A percentile compares a stretch with the other conserved stretches of the same genome.
Evolutionary conservation across 495 filamentous ascomycete species (phyloP).

Genomic region (Xylaria bambusicola): DNA sequence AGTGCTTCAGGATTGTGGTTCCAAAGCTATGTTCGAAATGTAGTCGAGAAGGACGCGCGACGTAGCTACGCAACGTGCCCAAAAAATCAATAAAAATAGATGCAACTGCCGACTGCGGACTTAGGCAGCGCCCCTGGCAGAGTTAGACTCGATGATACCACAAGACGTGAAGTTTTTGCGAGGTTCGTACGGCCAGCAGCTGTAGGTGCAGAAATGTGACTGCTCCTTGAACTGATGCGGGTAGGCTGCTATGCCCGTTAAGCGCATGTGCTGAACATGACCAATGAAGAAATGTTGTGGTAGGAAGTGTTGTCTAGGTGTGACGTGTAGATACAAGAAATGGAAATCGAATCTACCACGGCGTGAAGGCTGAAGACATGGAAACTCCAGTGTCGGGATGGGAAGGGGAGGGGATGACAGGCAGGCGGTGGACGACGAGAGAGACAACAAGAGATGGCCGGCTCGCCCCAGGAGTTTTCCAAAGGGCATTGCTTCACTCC

Average conservation of each 20-base stretch:
- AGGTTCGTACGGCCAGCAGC: too few relatives aligned
- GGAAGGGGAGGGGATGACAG: slow-evolving; percentile 26
- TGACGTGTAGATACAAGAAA: not conserved
- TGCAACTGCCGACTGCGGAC: too few relatives aligned
- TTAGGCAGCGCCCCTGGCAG: too few relatives aligned
- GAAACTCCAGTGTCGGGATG: not conserved
- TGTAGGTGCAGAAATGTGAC: slow-evolving; percentile 1
- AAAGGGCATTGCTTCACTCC: slow-evolving; percentile 30
- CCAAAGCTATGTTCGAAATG: not conserved
- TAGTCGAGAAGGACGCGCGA: not conserved
- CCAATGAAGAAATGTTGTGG: not conserved
- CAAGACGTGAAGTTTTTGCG: too few relatives aligned
- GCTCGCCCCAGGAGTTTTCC: slow-evolving; percentile 36
- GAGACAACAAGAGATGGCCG: slow-evolving; percentile 36
- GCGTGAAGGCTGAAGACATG: too few relatives aligned
- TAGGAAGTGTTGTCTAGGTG: not conserved
- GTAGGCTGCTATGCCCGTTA: slow-evolving; percentile 1
- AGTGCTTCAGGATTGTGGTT: not conserved
- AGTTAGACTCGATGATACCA: too few relatives aligned
- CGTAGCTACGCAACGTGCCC: not conserved
- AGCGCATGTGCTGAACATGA: slow-evolving; percentile 9
- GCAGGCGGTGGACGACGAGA: slow-evolving; percentile 37
- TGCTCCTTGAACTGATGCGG: not conserved
- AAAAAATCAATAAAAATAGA: too few relatives aligned
- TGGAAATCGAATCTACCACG: too few relatives aligned